Evolutionary conservation across 495 filamentous ascomycete species (phyloP).

Genomic region (Neurospora sp.): DNA sequence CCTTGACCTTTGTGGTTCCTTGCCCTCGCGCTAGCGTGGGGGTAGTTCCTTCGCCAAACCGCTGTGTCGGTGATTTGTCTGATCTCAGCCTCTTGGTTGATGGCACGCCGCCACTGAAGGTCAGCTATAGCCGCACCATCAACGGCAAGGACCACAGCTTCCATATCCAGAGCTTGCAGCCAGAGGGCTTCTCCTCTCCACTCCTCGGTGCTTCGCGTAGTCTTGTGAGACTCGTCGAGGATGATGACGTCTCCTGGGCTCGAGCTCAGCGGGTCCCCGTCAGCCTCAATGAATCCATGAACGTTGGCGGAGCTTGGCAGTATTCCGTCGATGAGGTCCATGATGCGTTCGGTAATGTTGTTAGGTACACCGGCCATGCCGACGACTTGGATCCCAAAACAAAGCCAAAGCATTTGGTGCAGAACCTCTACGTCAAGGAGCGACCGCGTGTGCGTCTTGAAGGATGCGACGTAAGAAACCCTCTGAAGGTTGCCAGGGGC

Average conservation of each 20-base stretch:
- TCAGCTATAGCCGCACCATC: conserved; percentile 79
- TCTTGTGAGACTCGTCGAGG: conserved; percentile 40
- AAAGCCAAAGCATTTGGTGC: conserved; percentile 54
- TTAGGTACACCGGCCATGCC: conserved; percentile 60
- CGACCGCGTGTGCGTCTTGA: conserved; percentile 60
- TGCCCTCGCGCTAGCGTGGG: conserved; percentile 73
- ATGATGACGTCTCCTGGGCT: conserved; percentile 71
- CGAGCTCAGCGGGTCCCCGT: conserved; percentile 62
- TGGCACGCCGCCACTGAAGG: conserved; percentile 82
- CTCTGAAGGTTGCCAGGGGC: conserved; percentile 74
- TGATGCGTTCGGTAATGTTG: conserved; percentile 79
- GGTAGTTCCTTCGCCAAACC: conserved; percentile 48
- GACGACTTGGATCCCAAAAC: conserved; percentile 53
- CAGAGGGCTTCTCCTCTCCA: conserved; percentile 74
- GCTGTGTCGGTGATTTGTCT: conserved; percentile 77
- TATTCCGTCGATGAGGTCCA: conserved; percentile 87
- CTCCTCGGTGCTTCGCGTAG: conserved; percentile 47
- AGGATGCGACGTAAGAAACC: conserved; percentile 65
- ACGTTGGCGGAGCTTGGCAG: conserved; percentile 64
- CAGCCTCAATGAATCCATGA: conserved; percentile 79
- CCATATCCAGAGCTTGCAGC: conserved; percentile 83
- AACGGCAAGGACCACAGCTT: conserved; percentile 65
- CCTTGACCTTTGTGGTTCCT: conserved; percentile 67
- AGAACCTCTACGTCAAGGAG: conserved; percentile 76
- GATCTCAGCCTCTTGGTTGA: conserved; percentile 71